These are phyloP conservation scores for Capsicum baccatum DNA, from an alignment of 257 asterid genomes.

Conservation along the genomic window DNA sequence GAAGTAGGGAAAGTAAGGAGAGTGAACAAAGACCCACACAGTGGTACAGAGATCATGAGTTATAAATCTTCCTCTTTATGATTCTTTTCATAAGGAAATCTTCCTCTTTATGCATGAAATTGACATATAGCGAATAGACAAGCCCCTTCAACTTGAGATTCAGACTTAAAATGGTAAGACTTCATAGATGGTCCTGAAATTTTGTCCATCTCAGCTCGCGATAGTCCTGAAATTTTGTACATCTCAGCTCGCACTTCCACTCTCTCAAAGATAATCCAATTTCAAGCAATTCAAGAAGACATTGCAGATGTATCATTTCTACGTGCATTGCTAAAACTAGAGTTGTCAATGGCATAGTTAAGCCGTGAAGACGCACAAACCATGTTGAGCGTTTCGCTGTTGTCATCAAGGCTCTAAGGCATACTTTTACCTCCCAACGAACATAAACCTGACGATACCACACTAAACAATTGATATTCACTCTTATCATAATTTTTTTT, in stretches of 20 bases:
- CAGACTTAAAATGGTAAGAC: background rate
- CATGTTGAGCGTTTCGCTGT: background rate
- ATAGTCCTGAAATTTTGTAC: constrained; percentile 11
- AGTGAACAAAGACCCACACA: background rate
- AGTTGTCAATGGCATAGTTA: background rate
- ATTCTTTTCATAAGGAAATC: background rate
- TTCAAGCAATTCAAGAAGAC: constrained; percentile 7
- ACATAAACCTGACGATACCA: background rate
- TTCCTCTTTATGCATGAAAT: background rate
- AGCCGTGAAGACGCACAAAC: background rate
- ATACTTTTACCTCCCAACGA: background rate
- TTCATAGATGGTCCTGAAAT: background rate
- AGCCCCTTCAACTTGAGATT: background rate
- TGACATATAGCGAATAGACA: background rate
- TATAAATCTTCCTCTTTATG: background rate
- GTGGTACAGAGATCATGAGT: background rate
- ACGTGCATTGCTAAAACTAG: background rate
- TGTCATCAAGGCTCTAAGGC: background rate
- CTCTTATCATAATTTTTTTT: background rate
- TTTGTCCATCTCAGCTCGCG: background rate
- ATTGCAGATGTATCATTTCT: background rate
- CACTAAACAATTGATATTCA: background rate
- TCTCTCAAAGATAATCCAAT: background rate
- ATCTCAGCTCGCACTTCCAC: background rate
- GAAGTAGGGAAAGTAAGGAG: background rate